phyloP scores from a whole-genome alignment of 2,329 filamentous ascomycete genomes.

The Cladosporium phlei region DNA sequence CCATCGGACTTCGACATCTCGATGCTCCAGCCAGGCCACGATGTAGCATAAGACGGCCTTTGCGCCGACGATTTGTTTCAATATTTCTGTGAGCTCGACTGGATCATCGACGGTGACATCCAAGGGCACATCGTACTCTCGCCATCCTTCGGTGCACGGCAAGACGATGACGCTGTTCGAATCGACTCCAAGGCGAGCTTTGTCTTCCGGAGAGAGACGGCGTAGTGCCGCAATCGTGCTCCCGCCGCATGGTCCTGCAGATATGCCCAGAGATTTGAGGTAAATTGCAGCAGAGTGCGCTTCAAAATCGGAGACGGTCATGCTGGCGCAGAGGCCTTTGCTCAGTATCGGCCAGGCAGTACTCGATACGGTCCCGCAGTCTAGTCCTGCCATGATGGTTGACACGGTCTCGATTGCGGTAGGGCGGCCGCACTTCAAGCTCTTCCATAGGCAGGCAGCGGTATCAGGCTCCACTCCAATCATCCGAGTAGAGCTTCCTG shows the following conservation, averaged over 20 bases:
- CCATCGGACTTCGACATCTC: background rate
- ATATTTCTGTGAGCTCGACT: background rate
- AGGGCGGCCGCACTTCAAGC: slow-evolving; percentile 44
- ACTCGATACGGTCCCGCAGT: slow-evolving; percentile 63
- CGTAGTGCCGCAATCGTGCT: slow-evolving; percentile 53
- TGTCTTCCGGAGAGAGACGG: slow-evolving; percentile 35
- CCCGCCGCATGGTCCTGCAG: slow-evolving; percentile 59
- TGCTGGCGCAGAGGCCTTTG: slow-evolving; percentile 54
- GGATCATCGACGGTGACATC: slow-evolving; percentile 6
- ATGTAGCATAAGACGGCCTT: background rate
- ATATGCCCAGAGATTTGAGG: slow-evolving; percentile 44
- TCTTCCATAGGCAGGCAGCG: slow-evolving; percentile 53
- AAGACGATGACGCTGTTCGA: slow-evolving; percentile 50
- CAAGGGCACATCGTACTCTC: slow-evolving; percentile 42
- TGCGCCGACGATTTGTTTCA: slow-evolving; percentile 3
- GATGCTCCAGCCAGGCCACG: slow-evolving; percentile 4
- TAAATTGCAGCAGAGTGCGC: slow-evolving; percentile 54
- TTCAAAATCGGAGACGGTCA: slow-evolving; percentile 59
- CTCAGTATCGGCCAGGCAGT: slow-evolving; percentile 59
- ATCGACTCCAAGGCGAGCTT: slow-evolving; percentile 34
- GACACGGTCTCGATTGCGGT: slow-evolving; percentile 48
- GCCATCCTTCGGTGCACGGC: slow-evolving; percentile 59
- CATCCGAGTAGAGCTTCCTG: slow-evolving; percentile 33
- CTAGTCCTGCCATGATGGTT: slow-evolving; percentile 68
- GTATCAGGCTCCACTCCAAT: slow-evolving; percentile 65